Base-by-base conservation (phyloP, 192 early-diverging fungal species). In the Coemansia sp. region DNA sequence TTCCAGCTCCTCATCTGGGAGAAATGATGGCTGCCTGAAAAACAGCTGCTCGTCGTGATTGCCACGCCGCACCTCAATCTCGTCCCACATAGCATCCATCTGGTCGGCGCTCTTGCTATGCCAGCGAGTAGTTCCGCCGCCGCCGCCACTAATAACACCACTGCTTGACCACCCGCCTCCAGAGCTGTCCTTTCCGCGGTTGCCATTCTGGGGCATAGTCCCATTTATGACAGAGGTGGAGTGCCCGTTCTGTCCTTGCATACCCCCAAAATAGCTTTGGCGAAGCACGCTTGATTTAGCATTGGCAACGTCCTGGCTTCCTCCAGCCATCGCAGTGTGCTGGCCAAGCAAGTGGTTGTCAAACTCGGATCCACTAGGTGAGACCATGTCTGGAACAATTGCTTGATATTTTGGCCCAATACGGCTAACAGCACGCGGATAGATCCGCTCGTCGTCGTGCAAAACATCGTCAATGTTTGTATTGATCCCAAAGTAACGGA, bases 341-440 rank as follows among this genome's bases (percentile, higher is more conserved):
- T 59, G 32, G 38, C 10, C 57, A 59, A 42, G 39, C 39, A 59
- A 40, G n/a, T 23, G 2, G 13, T 23, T 59, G 53, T 82, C 75
- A n/a, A 82, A 66, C 63, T 56, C 71, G 5, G 71, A 42, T 3
- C 79, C 79, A 57, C 65, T 65, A 19, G 81, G 70, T 8, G 76
- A 75, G 16, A 84, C 74, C 72, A 84, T 75, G 12, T 79, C 92
- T 0, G 88, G 87, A 13, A 93, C 65, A 6, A 84, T 83, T 0
- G 95, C 93, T 72, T 97, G 95, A 77, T 91, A 94, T 68, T 88
- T 86, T 8, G 88, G 81, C 0, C 95, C 95, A 44, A 96, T 89
- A 69, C 94, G 86, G 66, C 86, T 92, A 42, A 87, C 87, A 11
- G 89, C 93, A 48, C 87, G 88, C 44, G 87, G 92, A 78, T 92